These are phyloP conservation scores for Selaginella tamariscina DNA, from an alignment of 75 land plant species.

Conservation along the genomic window DNA sequence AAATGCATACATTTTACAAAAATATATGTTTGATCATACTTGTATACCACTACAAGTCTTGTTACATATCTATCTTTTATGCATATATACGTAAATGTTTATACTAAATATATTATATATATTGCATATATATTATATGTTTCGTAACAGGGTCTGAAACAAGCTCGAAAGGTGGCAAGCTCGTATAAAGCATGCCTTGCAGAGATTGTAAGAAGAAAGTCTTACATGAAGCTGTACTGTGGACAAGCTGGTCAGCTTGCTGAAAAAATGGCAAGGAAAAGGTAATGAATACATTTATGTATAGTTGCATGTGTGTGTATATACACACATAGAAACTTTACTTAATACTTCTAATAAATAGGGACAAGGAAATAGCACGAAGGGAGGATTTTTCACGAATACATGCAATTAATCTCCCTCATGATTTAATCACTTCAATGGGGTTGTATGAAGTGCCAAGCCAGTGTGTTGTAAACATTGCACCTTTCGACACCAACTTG, in stretches of 20 bases:
- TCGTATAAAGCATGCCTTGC: conserved; percentile 87
- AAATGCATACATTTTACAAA: no score
- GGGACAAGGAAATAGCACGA: conserved; percentile 65
- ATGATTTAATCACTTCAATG: conserved; percentile 57
- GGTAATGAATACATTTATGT: no score
- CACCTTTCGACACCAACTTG: conserved; percentile 66
- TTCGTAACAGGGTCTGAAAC: no score
- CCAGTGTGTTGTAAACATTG: conserved; percentile 74
- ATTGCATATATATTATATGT: no score
- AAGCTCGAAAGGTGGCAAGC: conserved; percentile 62
- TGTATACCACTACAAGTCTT: no score
- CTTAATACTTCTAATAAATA: no score
- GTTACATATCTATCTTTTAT: no score
- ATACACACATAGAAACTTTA: no score
- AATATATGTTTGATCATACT: no score
- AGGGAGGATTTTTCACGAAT: conserved; percentile 57
- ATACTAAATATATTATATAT: no score
- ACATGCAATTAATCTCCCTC: conserved; percentile 44
- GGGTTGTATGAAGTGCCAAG: conserved; percentile 84
- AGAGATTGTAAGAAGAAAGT: conserved; percentile 86
- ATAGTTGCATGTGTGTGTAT: no score
- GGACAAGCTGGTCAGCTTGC: conserved; percentile 93
- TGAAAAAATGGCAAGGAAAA: conserved; percentile 78
- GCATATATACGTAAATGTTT: no score
- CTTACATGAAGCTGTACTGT: conserved; percentile 82